A percentile compares a stretch with the other conserved stretches of the same genome.
Evolutionary conservation across 345 rosid species (phyloP).

Genomic region (Bretschneidera sinensis): DNA sequence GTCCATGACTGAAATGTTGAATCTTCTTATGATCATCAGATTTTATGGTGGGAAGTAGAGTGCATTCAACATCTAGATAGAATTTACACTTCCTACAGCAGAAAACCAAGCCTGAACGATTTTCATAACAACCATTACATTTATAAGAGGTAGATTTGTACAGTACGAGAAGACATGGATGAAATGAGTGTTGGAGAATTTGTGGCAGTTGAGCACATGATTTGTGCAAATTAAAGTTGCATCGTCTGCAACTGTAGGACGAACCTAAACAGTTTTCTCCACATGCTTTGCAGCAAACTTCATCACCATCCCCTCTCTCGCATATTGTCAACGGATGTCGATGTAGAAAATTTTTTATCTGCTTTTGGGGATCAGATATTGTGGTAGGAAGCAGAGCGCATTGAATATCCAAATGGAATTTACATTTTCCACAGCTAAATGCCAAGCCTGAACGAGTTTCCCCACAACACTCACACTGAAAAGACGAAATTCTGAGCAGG

Average conservation of each 20-base stretch:
- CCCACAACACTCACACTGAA: too few species aligned
- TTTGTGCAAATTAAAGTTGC: constrained; percentile 6
- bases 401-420: constrained; percentile 1
- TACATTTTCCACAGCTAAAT: neutral
- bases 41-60: constrained; percentile 8
- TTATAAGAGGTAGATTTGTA: neutral
- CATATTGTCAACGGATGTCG: constrained; percentile 6
- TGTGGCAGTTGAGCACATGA: neutral
- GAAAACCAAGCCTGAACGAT: neutral
- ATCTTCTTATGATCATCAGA: neutral
- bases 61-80: constrained; percentile 7
- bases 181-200: neutral
- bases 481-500: neutral
- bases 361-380: neutral
- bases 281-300: neutral
- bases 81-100: neutral
- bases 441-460: neutral
- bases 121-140: constrained; percentile 4
- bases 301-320: neutral
- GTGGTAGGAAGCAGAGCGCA: constrained; percentile 11
- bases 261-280: neutral
- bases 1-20: constrained; percentile 3
- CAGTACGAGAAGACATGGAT: constrained; percentile 2
- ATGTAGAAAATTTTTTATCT: constrained; percentile 3
- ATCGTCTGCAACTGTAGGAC: neutral